Conservation (phyloP, 345 rosid species). For the Pseudoturritis turrita region DNA sequence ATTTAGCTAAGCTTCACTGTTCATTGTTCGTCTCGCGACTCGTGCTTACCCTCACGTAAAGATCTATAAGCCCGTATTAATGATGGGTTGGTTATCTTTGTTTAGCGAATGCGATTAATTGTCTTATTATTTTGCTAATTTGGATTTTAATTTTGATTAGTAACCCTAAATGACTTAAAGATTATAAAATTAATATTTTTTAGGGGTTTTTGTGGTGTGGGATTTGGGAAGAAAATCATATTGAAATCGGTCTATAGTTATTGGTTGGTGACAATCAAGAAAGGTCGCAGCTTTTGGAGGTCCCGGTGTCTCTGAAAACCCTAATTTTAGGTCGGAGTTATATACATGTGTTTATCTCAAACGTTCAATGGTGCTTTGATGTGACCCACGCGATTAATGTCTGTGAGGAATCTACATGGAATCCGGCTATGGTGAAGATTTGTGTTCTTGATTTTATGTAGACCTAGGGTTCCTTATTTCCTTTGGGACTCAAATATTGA, state of each 20-base stretch:
- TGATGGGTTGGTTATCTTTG: slow-evolving; percentile 17
- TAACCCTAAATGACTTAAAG: slow-evolving; percentile 40
- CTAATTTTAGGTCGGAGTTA: slow-evolving; percentile 27
- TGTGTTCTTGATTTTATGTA: slow-evolving; percentile 25
- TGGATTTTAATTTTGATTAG: slow-evolving; percentile 23
- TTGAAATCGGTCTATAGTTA: slow-evolving; percentile 22
- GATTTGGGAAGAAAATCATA: slow-evolving; percentile 10
- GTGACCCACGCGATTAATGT: not conserved
- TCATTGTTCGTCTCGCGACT: slow-evolving; percentile 34
- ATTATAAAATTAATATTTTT: slow-evolving; percentile 12
- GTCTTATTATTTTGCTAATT: slow-evolving; percentile 24
- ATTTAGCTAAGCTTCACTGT: slow-evolving; percentile 35
- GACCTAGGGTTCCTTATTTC: slow-evolving; percentile 38
- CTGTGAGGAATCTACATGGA: not conserved
- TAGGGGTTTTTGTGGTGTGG: not conserved
- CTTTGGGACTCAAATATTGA: not conserved
- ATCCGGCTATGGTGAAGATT: not conserved
- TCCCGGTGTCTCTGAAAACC: slow-evolving; percentile 33
- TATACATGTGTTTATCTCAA: not conserved
- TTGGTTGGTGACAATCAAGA: slow-evolving; percentile 1
- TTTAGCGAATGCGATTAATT: not conserved
- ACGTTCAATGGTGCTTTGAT: not conserved
- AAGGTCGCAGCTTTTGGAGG: slow-evolving; percentile 2
- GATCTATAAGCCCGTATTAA: slow-evolving; percentile 20
- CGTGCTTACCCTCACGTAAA: not conserved